Conservation (phyloP, 2,329 filamentous ascomycete genomes). For the Fusarium siculi region DNA sequence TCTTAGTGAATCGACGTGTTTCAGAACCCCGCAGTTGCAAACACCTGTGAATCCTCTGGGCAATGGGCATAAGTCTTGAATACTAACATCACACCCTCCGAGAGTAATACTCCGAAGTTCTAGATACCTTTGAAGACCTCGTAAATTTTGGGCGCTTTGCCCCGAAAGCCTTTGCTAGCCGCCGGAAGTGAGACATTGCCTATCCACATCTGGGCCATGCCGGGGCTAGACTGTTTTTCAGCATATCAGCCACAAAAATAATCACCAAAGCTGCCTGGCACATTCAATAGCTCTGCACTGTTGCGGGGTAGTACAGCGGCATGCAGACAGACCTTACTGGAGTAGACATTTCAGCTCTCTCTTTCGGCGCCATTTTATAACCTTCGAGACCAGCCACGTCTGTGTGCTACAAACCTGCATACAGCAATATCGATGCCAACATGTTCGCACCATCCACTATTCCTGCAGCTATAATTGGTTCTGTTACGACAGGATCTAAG, state of each 20-base stretch:
- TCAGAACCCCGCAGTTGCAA: no score
- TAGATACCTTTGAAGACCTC: fast-evolving
- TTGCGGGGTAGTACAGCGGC: not conserved
- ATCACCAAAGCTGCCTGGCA: not conserved
- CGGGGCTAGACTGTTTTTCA: not conserved
- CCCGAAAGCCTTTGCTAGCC: not conserved
- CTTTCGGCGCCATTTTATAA: not conserved
- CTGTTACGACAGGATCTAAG: fast-evolving
- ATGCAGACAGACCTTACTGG: not conserved
- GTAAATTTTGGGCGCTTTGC: not conserved
- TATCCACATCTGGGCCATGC: not conserved
- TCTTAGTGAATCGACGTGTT: no score
- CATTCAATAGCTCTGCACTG: not conserved
- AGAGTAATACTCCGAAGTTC: not conserved
- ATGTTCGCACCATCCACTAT: not conserved
- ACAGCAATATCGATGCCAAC: no score
- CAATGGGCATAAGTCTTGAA: not conserved
- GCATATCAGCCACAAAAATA: not conserved
- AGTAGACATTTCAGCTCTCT: not conserved
- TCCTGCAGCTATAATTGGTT: not conserved
- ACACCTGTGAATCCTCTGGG: no score
- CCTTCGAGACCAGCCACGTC: no score
- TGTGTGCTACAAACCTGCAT: no score
- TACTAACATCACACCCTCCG: not conserved
- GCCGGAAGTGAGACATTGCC: not conserved